Evolutionary conservation across 805 yeast genomes (phyloP).

Genomic region (Wickerhamomyces canadensis): DNA sequence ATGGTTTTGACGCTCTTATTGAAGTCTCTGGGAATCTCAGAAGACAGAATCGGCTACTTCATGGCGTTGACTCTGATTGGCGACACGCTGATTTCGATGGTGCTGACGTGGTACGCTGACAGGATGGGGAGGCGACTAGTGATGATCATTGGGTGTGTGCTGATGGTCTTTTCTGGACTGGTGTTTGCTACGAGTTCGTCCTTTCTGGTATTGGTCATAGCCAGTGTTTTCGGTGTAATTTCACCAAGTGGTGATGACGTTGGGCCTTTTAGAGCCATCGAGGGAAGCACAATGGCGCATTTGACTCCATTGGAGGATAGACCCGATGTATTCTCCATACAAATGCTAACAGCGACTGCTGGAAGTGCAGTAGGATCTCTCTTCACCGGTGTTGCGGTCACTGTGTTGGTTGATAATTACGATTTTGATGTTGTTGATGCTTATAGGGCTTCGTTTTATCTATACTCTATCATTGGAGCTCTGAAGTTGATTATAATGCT

Average conservation of each 20-base stretch:
- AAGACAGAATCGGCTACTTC: slow-evolving; percentile 62
- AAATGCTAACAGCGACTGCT: slow-evolving; percentile 59
- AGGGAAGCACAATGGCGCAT: slow-evolving; percentile 79
- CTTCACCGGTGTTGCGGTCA: slow-evolving; percentile 54
- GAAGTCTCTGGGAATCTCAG: slow-evolving; percentile 46
- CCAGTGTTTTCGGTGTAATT: slow-evolving; percentile 80
- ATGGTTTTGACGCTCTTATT: slow-evolving; percentile 71
- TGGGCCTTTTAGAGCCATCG: slow-evolving; percentile 85
- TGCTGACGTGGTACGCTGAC: slow-evolving; percentile 76
- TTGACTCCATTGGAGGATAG: slow-evolving; percentile 59
- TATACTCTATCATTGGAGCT: slow-evolving; percentile 51
- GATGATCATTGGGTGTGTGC: slow-evolving; percentile 53
- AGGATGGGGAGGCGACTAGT: slow-evolving; percentile 60
- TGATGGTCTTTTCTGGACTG: slow-evolving; percentile 67
- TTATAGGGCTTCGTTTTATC: slow-evolving; percentile 51
- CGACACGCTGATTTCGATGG: slow-evolving; percentile 65
- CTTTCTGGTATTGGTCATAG: slow-evolving; percentile 50
- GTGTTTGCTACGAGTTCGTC: slow-evolving; percentile 54
- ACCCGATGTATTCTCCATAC: slow-evolving; percentile 71
- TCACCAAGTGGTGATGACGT: slow-evolving; percentile 89
- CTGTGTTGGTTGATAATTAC: slow-evolving; percentile 30
- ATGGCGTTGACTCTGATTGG: slow-evolving; percentile 81
- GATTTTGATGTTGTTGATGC: slow-evolving; percentile 34
- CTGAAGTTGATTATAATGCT: slow-evolving; percentile 46
- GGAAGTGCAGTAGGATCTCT: slow-evolving; percentile 77